phyloP scores from a whole-genome alignment of 441 rosid species.

The Populus hybrid region DNA sequence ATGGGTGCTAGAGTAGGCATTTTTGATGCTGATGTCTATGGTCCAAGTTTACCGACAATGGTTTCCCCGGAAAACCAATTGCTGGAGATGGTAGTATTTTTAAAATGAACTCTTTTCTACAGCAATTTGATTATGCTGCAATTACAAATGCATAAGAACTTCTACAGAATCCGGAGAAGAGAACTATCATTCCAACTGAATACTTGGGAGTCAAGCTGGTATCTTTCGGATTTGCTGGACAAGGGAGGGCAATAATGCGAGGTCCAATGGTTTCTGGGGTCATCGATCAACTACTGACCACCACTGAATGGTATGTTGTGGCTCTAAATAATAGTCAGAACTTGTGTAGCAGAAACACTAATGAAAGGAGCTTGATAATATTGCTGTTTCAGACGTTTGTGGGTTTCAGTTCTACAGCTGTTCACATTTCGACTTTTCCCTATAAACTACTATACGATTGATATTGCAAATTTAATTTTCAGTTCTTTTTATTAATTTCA shows the following conservation, averaged over 20 bases:
- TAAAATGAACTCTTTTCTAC: slow-evolving; percentile 14
- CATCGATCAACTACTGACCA: slow-evolving; percentile 88
- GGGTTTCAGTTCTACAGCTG: not conserved
- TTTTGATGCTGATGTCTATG: slow-evolving; percentile 96
- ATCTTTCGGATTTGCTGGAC: slow-evolving; percentile 95
- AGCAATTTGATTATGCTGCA: slow-evolving; percentile 13
- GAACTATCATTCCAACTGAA: slow-evolving; percentile 84
- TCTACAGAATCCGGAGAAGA: slow-evolving; percentile 79
- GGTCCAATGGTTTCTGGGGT: slow-evolving; percentile 99
- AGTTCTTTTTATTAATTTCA: not conserved
- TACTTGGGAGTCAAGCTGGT: slow-evolving; percentile 94
- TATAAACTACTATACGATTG: not conserved
- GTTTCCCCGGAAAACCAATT: slow-evolving; percentile 83
- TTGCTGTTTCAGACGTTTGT: not conserved
- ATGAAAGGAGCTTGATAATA: not conserved
- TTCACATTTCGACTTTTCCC: not conserved
- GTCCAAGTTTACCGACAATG: slow-evolving; percentile 98
- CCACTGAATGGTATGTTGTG: slow-evolving; percentile 77
- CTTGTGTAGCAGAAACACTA: not conserved
- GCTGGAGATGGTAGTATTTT: slow-evolving; percentile 71
- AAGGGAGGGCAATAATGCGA: slow-evolving; percentile 95
- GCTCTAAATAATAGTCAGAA: slow-evolving; percentile 11
- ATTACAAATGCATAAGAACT: slow-evolving; percentile 25
- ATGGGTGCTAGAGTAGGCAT: slow-evolving; percentile 98
- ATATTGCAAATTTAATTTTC: not conserved